Evolutionary conservation across 129 eudicot species (phyloP).

Genomic region (Pulicaria dysenterica): DNA sequence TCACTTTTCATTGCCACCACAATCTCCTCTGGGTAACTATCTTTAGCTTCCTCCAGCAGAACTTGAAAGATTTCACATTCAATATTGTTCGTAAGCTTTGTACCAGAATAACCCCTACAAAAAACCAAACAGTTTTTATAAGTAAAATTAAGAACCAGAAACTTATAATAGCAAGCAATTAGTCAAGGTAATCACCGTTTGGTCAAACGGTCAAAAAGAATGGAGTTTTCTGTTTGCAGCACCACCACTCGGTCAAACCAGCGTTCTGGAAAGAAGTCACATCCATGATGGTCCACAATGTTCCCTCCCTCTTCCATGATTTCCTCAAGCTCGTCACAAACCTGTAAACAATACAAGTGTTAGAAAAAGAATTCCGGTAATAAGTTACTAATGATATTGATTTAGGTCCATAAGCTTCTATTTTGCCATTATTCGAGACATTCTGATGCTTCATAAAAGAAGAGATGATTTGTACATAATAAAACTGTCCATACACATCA

Average conservation of each 20-base stretch:
- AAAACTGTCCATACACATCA: too few relatives aligned
- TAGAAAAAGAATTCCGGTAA: neutral
- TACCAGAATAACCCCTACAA: constrained; percentile 77
- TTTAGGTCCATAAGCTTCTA: too few relatives aligned
- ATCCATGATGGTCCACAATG: constrained; percentile 95
- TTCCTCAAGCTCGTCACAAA: constrained; percentile 96
- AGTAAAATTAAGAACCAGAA: neutral
- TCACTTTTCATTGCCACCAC: constrained; percentile 77
- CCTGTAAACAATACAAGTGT: constrained; percentile 42
- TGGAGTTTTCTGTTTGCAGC: constrained; percentile 73
- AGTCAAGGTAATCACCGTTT: constrained; percentile 51
- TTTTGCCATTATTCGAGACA: too few relatives aligned
- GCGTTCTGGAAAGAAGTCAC: constrained; percentile 95
- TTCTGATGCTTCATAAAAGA: too few relatives aligned
- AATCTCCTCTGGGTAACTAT: constrained; percentile 66
- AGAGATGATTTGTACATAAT: too few relatives aligned
- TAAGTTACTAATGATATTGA: too few relatives aligned
- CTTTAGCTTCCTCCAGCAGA: constrained; percentile 86
- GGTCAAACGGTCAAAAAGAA: constrained; percentile 75
- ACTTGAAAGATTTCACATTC: constrained; percentile 95
- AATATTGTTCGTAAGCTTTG: constrained; percentile 81
- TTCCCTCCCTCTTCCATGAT: constrained; percentile 90
- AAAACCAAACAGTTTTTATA: neutral
- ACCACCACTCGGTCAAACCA: constrained; percentile 92
- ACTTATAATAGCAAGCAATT: neutral